Conservation (phyloP, 768 basidiomycete genomes). For the Cystofilobasidium macerans region DNA sequence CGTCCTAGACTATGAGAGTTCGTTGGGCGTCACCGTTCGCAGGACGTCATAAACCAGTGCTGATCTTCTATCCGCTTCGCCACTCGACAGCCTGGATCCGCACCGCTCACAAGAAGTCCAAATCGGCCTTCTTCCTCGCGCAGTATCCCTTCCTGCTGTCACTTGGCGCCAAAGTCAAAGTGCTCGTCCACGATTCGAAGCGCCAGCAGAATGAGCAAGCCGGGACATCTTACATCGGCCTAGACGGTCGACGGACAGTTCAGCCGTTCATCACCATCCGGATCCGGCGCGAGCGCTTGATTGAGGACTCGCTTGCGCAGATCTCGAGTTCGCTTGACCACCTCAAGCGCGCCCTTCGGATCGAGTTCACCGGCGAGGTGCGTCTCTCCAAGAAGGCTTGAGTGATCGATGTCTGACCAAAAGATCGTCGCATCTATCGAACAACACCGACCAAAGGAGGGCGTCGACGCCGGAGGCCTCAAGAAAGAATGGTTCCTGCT, state of each 20-base stretch:
- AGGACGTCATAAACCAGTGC: too few species aligned
- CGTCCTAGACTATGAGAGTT: conserved; percentile 22
- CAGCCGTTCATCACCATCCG: conserved; percentile 26
- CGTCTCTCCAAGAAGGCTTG: background rate
- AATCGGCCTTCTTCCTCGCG: conserved; percentile 18
- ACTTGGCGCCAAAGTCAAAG: conserved; percentile 21
- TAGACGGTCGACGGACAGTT: conserved; percentile 12
- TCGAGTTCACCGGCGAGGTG: conserved; percentile 23
- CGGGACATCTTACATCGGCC: conserved; percentile 2
- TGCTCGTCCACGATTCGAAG: conserved; percentile 26
- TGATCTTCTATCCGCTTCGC: background rate
- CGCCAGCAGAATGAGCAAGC: conserved; percentile 17
- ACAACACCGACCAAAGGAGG: too few species aligned
- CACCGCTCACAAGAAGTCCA: conserved; percentile 11
- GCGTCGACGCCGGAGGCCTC: conserved; percentile 21
- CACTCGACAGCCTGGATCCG: background rate
- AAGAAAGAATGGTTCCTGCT: conserved; percentile 27
- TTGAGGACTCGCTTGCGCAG: conserved; percentile 26
- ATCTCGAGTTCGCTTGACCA: conserved; percentile 19
- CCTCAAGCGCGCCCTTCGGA: conserved; percentile 22
- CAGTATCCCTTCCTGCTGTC: conserved; percentile 26
- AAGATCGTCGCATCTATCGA: too few species aligned
- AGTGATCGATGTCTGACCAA: background rate
- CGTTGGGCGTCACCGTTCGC: background rate
- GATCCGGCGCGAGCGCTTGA: conserved; percentile 19